These are phyloP conservation scores for Phialophora expanda DNA, from an alignment of 2,329 filamentous ascomycete species.

Conservation along the genomic window DNA sequence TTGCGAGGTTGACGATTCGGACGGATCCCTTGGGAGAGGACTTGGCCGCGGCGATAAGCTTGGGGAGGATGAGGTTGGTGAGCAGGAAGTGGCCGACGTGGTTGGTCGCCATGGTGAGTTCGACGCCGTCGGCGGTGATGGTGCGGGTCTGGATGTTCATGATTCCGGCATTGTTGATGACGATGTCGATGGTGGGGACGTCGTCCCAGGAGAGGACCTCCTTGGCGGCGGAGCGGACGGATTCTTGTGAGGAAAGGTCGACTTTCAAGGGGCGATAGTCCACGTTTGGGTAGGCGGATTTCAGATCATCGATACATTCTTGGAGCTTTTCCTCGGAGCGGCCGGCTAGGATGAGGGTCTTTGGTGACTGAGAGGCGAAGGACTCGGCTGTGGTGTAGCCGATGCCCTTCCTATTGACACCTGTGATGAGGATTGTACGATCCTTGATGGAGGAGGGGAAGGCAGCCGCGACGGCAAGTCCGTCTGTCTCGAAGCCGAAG, in stretches of 20 bases:
- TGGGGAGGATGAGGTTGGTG: conserved; percentile 19
- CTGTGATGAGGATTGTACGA: conserved; percentile 34
- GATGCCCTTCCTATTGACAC: conserved; percentile 34
- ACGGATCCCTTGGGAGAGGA: not conserved
- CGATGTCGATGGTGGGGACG: conserved; percentile 43
- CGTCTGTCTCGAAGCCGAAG: conserved; percentile 30
- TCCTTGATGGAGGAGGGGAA: conserved; percentile 34
- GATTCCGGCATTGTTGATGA: conserved; percentile 44
- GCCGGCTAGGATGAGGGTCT: conserved; percentile 31
- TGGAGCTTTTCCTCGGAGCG: conserved; percentile 29
- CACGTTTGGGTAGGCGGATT: conserved; percentile 33
- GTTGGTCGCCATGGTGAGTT: conserved; percentile 49
- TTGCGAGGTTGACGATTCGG: conserved; percentile 17
- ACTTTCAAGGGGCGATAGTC: conserved; percentile 42
- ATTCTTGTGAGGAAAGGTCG: conserved; percentile 45
- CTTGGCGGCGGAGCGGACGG: conserved; percentile 44
- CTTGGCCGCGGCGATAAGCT: conserved; percentile 11
- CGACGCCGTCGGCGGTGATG: conserved; percentile 44
- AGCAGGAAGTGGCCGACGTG: conserved; percentile 40
- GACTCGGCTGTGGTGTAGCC: conserved; percentile 33
- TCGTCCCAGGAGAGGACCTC: conserved; percentile 40
- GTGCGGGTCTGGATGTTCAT: conserved; percentile 44
- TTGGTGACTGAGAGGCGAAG: conserved; percentile 31
- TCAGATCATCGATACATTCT: conserved; percentile 30
- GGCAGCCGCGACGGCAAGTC: conserved; percentile 28